phyloP scores from a whole-genome alignment of 805 yeast species.

The Maudiozyma barnettii region DNA sequence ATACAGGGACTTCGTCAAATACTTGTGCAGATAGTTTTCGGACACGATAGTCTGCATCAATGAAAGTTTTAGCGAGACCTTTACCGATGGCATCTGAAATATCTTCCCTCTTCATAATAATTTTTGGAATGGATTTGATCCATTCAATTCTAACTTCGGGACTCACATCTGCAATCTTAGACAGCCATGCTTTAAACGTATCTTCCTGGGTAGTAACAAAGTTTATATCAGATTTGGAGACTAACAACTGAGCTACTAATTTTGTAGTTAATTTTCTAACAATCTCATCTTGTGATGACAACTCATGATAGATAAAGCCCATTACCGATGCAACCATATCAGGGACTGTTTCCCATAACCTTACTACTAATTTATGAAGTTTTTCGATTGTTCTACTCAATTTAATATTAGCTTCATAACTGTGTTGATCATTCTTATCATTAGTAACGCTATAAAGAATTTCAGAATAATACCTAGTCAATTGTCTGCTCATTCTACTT shows the following conservation, averaged over 20 bases:
- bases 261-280: conserved; percentile 62
- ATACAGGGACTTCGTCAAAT: conserved; percentile 38
- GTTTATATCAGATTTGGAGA: conserved; percentile 40
- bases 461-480: conserved; percentile 75
- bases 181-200: conserved; percentile 63
- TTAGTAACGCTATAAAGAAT: conserved; percentile 44
- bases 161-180: conserved; percentile 61
- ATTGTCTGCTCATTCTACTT: conserved; percentile 64
- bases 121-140: conserved; percentile 48
- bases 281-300: conserved; percentile 57
- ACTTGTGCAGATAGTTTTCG: conserved; percentile 51
- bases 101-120: conserved; percentile 39
- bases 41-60: conserved; percentile 69
- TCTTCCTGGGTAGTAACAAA: conserved; percentile 50
- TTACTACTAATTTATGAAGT: conserved; percentile 52
- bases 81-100: conserved; percentile 41
- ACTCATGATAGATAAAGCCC: conserved; percentile 72
- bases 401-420: conserved; percentile 10
- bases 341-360: conserved; percentile 72
- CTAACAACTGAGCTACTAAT: conserved; percentile 59
- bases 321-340: conserved; percentile 62
- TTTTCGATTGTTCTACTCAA: conserved; percentile 39
- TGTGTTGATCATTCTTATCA: conserved; percentile 5
- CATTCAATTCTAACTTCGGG: conserved; percentile 58
- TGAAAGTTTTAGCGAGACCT: conserved; percentile 57